Evolutionary conservation across 305 asterid genomes (phyloP).

Genomic region (Solanum hybrid): DNA sequence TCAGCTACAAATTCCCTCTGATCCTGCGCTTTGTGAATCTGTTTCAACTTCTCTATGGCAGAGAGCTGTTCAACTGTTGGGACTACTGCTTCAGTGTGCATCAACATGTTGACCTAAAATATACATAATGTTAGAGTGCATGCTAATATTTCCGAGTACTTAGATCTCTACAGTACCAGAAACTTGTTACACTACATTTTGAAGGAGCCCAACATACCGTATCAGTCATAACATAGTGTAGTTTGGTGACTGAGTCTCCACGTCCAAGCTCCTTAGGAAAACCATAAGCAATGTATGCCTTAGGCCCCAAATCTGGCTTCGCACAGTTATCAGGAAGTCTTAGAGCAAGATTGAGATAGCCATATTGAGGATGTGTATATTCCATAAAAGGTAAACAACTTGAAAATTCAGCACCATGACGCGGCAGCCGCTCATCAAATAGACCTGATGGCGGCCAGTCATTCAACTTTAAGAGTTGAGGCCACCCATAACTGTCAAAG

Average conservation of each 20-base stretch:
- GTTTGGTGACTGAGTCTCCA: slow-evolving; percentile 94
- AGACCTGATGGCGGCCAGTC: slow-evolving; percentile 80
- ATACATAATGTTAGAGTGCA: neutral
- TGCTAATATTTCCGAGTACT: neutral
- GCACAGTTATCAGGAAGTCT: slow-evolving; percentile 39
- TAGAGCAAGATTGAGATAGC: slow-evolving; percentile 58
- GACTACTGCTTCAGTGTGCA: slow-evolving; percentile 34
- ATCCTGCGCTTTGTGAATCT: slow-evolving; percentile 49
- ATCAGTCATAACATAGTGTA: slow-evolving; percentile 79
- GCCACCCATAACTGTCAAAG: slow-evolving; percentile 37
- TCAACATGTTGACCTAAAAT: slow-evolving; percentile 71
- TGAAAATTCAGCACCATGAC: slow-evolving; percentile 65
- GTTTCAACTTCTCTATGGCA: slow-evolving; percentile 26
- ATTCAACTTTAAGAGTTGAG: slow-evolving; percentile 64
- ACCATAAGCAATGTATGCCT: slow-evolving; percentile 86
- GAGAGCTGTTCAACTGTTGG: slow-evolving; percentile 19
- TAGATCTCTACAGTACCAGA: neutral
- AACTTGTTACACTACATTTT: neutral
- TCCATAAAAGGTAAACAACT: slow-evolving; percentile 79
- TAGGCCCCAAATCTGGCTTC: slow-evolving; percentile 90
- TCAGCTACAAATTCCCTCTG: slow-evolving; percentile 27
- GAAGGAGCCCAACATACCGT: slow-evolving; percentile 31
- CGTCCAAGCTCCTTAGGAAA: slow-evolving; percentile 62
- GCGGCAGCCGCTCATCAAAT: slow-evolving; percentile 63
- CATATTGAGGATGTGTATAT: slow-evolving; percentile 70